Evolutionary conservation across 495 filamentous ascomycete species (phyloP), one percentile per base, ranked within the genome.

Genomic region (Bacidia gigantensis): DNA sequence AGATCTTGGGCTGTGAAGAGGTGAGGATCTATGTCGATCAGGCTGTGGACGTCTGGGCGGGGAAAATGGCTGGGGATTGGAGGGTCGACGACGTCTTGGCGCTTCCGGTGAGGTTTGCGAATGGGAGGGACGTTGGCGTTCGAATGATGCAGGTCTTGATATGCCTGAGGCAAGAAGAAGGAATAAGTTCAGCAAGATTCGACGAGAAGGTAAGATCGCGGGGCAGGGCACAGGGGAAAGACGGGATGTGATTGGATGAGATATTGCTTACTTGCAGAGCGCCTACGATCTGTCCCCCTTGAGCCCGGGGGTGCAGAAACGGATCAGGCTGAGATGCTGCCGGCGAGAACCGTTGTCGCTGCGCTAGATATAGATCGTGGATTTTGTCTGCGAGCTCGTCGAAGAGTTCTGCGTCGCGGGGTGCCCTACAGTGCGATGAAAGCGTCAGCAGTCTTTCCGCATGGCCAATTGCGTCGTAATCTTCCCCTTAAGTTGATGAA

Each of bases 91-190:
- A 32, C 20, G 47, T 29, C 47, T 21, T 17, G 26, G 18, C 38
- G 12, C 24, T 3, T 50, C 25, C 3, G 41, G 41, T 7, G 41
- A 44, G 9, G 41, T 44, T 44, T 44, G 41, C 9, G 7, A 18
- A 9, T 7, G 41, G 7, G 10, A 0, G 26, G 47, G 47, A 10
- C 47, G 47, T 17, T 12, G 2, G 26, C 47, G 47, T n/a, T 58
- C 56, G 52, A 58, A 58, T 11, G 56, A 58, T 9, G 52, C 29
- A 9, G 42, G 47, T 24, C 47, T 58, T 2, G 53, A 18, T 20
- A 40, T 7, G 2, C 35, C 56, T 58, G 26, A 0, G 3, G 21
- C 11, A 22, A 24, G 35, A 22, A 35, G 29, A 5, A 35, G 29
- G 29, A 5, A 35, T 35, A 35, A 7, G 29, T 35, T n/a, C n/a